Evolutionary conservation across 345 rosid species (phyloP).

Genomic region (Salix exigua): DNA sequence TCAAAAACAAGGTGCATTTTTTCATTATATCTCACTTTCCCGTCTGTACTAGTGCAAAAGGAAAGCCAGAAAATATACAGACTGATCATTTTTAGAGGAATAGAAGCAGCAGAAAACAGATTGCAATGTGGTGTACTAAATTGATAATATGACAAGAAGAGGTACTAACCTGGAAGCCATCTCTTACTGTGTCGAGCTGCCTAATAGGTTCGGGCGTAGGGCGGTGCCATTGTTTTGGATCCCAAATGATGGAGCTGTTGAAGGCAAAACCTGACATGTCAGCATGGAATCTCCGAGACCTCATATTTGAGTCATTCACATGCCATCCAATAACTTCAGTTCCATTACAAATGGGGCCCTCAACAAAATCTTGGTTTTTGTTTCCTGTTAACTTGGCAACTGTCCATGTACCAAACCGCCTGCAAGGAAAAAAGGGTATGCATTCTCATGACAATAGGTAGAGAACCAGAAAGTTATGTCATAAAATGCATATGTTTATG

Average conservation of each 20-base stretch:
- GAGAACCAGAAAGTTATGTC: neutral
- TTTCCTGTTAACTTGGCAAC: conserved; percentile 43
- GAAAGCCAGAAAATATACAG: neutral
- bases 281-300: conserved; percentile 53
- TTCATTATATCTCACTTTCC: neutral
- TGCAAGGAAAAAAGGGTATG: conserved; percentile 9
- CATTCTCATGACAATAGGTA: neutral
- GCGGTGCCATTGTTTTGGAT: conserved; percentile 56
- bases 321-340: conserved; percentile 62
- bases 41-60: neutral
- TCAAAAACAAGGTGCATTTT: neutral
- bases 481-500: neutral
- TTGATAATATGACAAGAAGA: neutral
- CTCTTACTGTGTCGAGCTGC: conserved; percentile 42
- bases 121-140: neutral
- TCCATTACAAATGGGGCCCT: conserved; percentile 64
- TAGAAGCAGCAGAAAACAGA: neutral
- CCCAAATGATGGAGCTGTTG: conserved; percentile 66
- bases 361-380: conserved; percentile 24
- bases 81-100: neutral
- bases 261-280: conserved; percentile 61
- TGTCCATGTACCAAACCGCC: conserved; percentile 62
- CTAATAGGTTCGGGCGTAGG: conserved; percentile 52
- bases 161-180: conserved; percentile 44
- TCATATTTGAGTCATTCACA: conserved; percentile 21